A percentile compares a stretch with the other conserved stretches of the same genome.
These are phyloP conservation scores for Pholiota adiposa DNA, from an alignment of 1,284 basidiomycete genomes.

Conservation along the genomic window DNA sequence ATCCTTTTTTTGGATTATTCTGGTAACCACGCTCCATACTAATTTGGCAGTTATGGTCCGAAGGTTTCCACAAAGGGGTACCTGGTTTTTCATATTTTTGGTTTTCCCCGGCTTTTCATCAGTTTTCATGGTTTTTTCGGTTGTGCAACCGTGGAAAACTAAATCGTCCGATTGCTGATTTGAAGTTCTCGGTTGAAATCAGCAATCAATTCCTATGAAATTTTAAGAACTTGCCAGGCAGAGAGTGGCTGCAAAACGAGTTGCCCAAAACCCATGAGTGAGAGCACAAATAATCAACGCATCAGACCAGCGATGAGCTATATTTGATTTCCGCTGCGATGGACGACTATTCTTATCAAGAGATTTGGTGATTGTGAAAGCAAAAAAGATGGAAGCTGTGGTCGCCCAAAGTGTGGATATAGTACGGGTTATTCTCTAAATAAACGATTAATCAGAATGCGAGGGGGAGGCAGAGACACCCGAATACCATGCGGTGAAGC, in stretches of 20 bases:
- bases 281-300: not conserved
- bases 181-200: too few species aligned
- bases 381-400: not conserved
- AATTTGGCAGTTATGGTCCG: too few species aligned
- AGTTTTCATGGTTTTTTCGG: too few species aligned
- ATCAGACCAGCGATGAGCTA: slow-evolving; percentile 4
- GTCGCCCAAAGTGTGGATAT: not conserved
- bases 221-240: slow-evolving; percentile 14
- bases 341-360: not conserved
- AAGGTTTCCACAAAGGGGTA: too few species aligned
- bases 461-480: not conserved
- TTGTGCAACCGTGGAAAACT: too few species aligned
- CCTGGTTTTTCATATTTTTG: too few species aligned
- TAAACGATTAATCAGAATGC: not conserved
- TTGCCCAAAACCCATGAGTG: not conserved
- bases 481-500: slow-evolving; percentile 9
- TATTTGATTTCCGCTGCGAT: slow-evolving; percentile 8
- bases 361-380: slow-evolving; percentile 3
- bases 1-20: too few species aligned
- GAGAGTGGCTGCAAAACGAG: not conserved
- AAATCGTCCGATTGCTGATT: too few species aligned
- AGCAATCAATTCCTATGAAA: too few species aligned
- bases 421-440: slow-evolving; percentile 6
- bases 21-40: too few species aligned
- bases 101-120: too few species aligned